Evolutionary conservation across 306 rosid genomes (phyloP), one percentile per base, ranked within the genome.

Genomic region (Ochetophila trinervis): DNA sequence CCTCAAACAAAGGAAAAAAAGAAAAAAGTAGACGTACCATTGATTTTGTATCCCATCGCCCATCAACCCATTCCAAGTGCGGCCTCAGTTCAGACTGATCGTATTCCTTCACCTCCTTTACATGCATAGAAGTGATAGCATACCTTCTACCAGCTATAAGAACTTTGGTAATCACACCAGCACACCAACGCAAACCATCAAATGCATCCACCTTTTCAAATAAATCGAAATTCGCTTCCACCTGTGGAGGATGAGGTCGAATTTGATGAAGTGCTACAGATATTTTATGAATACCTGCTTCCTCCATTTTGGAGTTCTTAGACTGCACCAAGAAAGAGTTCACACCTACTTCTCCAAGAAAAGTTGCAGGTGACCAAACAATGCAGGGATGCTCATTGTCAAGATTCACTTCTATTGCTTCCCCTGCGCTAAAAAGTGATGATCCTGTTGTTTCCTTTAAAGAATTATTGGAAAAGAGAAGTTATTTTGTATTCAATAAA

Each of bases 281-380:
- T 11, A 3, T 21, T 59, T 52, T 60, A 60, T 10, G 60, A 65
- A 34, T 20, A 51, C 30, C n/a, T n/a, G n/a, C 57, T 34, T 18
- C 59, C 42, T 51, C 44, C 4, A 1, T 1, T 22, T 23, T 36
- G 2, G 10, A 15, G 10, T 17, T 52, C 67, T n/a, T 53, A 60
- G 22, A 69, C 18, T 27, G 67, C 12, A 69, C 42, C 53, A 69
- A 34, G 53, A 21, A 60, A 34, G 53, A 60, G 42, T 60, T 22
- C 2, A 19, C 5, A 60, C 67, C 74, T 40, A 69, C 11, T 3
- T 53, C 53, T n/a, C 74, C 67, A 49, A 60, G 40, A 69, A 34
- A 69, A 22, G n/a, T 24, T 50, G 74, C 74, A 11, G 61, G 67
- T 11, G 51, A 49, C 74, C 74, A 69, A 60, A 57, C 37, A 69